Evolutionary conservation across 805 yeast species (phyloP).

Genomic region (Zygoascus bituminiphila): DNA sequence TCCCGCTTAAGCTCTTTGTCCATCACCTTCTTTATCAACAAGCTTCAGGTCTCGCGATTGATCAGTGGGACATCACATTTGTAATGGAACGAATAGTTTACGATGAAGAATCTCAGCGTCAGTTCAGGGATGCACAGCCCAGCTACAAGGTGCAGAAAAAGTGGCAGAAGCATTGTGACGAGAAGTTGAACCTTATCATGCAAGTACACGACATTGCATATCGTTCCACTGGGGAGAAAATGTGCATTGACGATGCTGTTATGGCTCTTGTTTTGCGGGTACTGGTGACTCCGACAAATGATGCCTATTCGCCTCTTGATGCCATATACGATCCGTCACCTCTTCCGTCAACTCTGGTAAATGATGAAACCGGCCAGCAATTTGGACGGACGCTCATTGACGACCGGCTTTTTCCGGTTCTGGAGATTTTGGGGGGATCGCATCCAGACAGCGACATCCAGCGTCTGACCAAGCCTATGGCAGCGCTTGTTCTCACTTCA

Average conservation of each 20-base stretch:
- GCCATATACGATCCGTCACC: constrained; percentile 21
- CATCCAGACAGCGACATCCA: background rate
- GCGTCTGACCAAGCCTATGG: constrained; percentile 5
- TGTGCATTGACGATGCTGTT: constrained; percentile 18
- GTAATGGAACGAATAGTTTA: constrained; percentile 25
- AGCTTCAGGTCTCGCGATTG: constrained; percentile 25
- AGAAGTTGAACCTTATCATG: constrained; percentile 18
- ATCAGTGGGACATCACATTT: constrained; percentile 22
- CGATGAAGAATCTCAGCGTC: constrained; percentile 2
- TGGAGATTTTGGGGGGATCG: constrained; percentile 7
- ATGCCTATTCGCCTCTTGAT: constrained; percentile 14
- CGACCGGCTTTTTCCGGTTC: constrained; percentile 9
- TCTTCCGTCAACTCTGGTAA: constrained; percentile 2
- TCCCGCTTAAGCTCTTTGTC: constrained; percentile 20
- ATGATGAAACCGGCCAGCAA: background rate
- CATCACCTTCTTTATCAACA: constrained; percentile 24
- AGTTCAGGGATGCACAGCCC: constrained; percentile 1
- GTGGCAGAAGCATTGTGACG: constrained; percentile 21
- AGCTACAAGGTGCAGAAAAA: constrained; percentile 8
- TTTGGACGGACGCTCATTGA: constrained; percentile 17
- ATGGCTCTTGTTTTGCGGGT: constrained; percentile 23
- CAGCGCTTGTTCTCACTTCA: constrained; percentile 23
- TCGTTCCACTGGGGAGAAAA: constrained; percentile 18
- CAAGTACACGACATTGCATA: constrained; percentile 19
- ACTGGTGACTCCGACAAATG: constrained; percentile 15